Evolutionary conservation across 805 yeast genomes (phyloP).

Genomic region (Spencermartinsiella europaea): DNA sequence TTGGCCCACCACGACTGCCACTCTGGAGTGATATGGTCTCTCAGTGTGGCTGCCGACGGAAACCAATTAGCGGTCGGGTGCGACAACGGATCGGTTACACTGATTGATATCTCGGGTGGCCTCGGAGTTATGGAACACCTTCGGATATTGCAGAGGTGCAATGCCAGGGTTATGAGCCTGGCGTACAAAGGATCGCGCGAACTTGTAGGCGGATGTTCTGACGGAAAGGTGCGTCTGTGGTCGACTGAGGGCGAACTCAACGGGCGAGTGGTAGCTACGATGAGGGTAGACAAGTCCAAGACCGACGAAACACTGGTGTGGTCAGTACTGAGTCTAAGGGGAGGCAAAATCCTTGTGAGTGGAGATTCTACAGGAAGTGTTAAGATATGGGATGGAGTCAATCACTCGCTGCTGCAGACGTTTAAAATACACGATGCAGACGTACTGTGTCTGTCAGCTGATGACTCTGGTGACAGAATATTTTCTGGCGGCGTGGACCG

Average conservation of each 20-base stretch:
- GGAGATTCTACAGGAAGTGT: slow-evolving; percentile 96
- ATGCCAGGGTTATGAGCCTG: slow-evolving; percentile 70
- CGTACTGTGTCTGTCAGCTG: slow-evolving; percentile 65
- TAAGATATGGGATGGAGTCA: slow-evolving; percentile 85
- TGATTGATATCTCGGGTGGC: slow-evolving; percentile 83
- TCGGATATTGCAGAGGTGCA: slow-evolving; percentile 73
- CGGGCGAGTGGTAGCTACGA: slow-evolving; percentile 71
- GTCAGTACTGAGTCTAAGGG: slow-evolving; percentile 65
- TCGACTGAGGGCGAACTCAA: slow-evolving; percentile 35
- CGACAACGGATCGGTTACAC: slow-evolving; percentile 87
- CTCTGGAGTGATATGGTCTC: slow-evolving; percentile 91
- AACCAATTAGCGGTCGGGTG: slow-evolving; percentile 81
- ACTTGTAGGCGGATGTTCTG: slow-evolving; percentile 92
- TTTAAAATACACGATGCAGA: slow-evolving; percentile 89
- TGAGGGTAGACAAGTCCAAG: slow-evolving; percentile 88
- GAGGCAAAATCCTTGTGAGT: slow-evolving; percentile 70
- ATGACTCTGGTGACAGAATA: slow-evolving; percentile 54
- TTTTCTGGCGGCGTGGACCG: slow-evolving; percentile 94
- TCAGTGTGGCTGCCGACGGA: slow-evolving; percentile 59
- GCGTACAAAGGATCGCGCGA: slow-evolving; percentile 65
- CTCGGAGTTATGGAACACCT: slow-evolving; percentile 76
- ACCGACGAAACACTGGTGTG: slow-evolving; percentile 87
- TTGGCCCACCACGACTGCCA: slow-evolving; percentile 76
- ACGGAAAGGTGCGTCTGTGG: slow-evolving; percentile 89
- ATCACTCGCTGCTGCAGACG: slow-evolving; percentile 71